Percentiles rank a stretch among this genome's conserved stretches.
phyloP scores from a whole-genome alignment of 2,329 filamentous ascomycete species.

The Neonectria punicea region DNA sequence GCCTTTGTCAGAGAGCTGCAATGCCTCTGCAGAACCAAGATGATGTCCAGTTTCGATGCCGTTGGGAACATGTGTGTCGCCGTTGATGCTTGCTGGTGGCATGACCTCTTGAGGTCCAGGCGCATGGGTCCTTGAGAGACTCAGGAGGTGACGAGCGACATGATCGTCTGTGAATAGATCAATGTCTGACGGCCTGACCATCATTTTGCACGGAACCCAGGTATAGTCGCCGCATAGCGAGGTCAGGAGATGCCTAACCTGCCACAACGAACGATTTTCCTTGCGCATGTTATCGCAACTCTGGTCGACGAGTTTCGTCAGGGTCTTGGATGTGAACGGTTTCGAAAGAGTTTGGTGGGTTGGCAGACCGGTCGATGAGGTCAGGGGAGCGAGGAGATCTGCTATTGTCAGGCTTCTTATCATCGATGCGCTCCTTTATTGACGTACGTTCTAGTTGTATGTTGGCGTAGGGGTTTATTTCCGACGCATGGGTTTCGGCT shows the following conservation, averaged over 20 bases:
- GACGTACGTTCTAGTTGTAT: conserved; percentile 76
- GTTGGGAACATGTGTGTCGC: conserved; percentile 33
- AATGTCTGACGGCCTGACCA: conserved; percentile 66
- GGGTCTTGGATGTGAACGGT: conserved; percentile 78
- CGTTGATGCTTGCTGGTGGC: conserved; percentile 35
- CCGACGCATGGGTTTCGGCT: conserved; percentile 70
- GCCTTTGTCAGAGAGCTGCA: conserved; percentile 23
- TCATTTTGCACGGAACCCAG: conserved; percentile 70
- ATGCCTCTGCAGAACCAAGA: conserved; percentile 14
- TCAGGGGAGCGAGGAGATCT: conserved; percentile 82
- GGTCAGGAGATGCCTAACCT: conserved; percentile 78
- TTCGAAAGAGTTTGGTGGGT: conserved; percentile 79
- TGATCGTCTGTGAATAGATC: conserved; percentile 64
- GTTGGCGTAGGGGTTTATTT: conserved; percentile 79
- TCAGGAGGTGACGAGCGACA: conserved; percentile 51
- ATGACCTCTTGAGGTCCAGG: conserved; percentile 13
- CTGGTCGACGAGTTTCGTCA: conserved; percentile 76
- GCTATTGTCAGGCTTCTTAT: conserved; percentile 42
- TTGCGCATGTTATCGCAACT: conserved; percentile 77
- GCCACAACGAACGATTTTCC: conserved; percentile 78
- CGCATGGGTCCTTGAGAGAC: conserved; percentile 38
- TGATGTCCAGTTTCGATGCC: conserved; percentile 13
- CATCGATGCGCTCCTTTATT: conserved; percentile 8
- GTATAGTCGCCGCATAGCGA: conserved; percentile 79
- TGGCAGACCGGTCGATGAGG: conserved; percentile 77